Evolutionary conservation across 345 rosid genomes (phyloP), one percentile per base, ranked within the genome.

Genomic region (Arabidopsis suecica): DNA sequence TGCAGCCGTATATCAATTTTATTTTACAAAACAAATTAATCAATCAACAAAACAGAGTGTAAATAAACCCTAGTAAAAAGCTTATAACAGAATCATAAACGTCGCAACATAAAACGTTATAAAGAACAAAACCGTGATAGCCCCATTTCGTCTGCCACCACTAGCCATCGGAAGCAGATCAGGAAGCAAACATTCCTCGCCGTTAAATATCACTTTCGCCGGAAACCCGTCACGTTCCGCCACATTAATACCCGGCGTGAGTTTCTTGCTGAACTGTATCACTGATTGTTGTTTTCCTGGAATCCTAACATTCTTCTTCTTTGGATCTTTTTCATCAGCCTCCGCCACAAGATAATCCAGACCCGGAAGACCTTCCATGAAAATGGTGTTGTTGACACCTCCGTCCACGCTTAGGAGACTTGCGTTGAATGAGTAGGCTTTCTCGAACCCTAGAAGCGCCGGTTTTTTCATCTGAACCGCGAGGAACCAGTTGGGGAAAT

Each of bases 261-360:
- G 64, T 71, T 88, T 95, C 87, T 95, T 95, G 34, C 86, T 88
- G 75, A 95, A 95, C 38, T 93, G 89, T 67, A 95, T 63, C 11
- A 95, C 96, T 0, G 99, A 75, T 81, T 92, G 99, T 14, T 95
- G 99, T 69, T 95, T 95, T 57, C 99, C 99, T 0, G 99, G 97
- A 45, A 95, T 81, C 74, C 93, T 85, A 23, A 86, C 81, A 50
- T 81, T 85, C 78, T 74, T 58, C 65, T 14, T 68, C 40, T 13
- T 65, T 0, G 97, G 99, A 74, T 89, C 83, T 25, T 72, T 73
- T n/a, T 67, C 96, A 72, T 87, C 86, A 2, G 86, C 81, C 68
- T 92, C 96, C 0, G 79, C 91, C 36, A 92, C 88, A 25, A 95
- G 84, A 85, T 87, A 90, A 69, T 95, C 86, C 32, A 90, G 62